A percentile compares a stretch with the other conserved stretches of the same genome.
These are phyloP conservation scores for Kodamaea suecica DNA, from an alignment of 1,139 yeast genomes.

Conservation along the genomic window DNA sequence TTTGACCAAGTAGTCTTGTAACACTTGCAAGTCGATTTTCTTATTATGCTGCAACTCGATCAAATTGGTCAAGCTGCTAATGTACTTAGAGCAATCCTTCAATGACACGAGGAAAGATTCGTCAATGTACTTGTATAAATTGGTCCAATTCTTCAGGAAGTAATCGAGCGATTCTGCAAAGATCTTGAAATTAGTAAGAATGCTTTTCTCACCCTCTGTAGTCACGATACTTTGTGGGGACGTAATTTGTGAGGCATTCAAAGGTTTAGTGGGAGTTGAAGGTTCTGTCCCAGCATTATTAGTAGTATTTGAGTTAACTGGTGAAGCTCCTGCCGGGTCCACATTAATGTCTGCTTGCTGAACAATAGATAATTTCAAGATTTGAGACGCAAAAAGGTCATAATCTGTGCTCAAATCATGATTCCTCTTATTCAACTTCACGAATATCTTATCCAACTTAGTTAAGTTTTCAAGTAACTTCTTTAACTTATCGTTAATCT, in stretches of 20 bases:
- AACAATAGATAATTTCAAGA: constrained; percentile 62
- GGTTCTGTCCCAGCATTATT: constrained; percentile 5
- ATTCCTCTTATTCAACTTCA: constrained; percentile 70
- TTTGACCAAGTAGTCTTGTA: constrained; percentile 72
- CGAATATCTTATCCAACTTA: constrained; percentile 75
- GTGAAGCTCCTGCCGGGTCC: background rate
- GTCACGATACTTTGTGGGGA: constrained; percentile 1
- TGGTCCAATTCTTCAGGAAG: constrained; percentile 41
- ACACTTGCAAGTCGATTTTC: constrained; percentile 83
- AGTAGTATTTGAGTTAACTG: constrained; percentile 1
- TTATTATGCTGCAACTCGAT: constrained; percentile 87
- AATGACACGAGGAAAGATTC: constrained; percentile 78
- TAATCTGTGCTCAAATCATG: constrained; percentile 72
- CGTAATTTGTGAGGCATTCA: background rate
- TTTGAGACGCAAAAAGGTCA: constrained; percentile 65
- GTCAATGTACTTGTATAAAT: constrained; percentile 60
- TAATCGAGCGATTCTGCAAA: constrained; percentile 51
- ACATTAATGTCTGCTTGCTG: constrained; percentile 21
- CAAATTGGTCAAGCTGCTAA: constrained; percentile 68
- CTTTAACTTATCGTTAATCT: constrained; percentile 77
- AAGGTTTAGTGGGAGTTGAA: constrained; percentile 11
- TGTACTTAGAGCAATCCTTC: constrained; percentile 85
- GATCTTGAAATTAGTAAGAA: constrained; percentile 34
- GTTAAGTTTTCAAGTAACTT: constrained; percentile 79
- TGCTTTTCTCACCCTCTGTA: constrained; percentile 14